Base-by-base conservation (phyloP, 106 monocot genomes). In the Allium fistulosum region DNA sequence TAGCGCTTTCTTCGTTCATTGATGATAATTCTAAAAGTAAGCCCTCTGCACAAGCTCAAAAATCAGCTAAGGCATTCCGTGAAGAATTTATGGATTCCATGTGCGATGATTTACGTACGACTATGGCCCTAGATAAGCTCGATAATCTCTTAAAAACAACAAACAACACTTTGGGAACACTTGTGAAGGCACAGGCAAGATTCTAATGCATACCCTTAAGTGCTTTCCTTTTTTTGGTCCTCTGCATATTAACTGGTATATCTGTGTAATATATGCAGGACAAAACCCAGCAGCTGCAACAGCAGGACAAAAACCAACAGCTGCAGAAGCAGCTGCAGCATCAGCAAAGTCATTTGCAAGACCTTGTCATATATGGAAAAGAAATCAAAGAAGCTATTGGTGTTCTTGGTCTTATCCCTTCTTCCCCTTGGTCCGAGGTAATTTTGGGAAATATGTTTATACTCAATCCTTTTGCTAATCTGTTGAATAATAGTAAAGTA, bases 81-180 rank as follows among this genome's bases (percentile, higher is more conserved):
- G 17, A 52, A 8, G 72, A 78, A 10, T 97, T 89, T 59, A 10
- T 78, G 14, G 61, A 67, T 63, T 87, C 81, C 15, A 97, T 97
- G 97, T 86, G 77, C 8, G 92, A 97, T 82, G 97, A 97, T 82
- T 72, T 97, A 27, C 89, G 86, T 66, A 92, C 97, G 7, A 75
- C 76, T 52, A 58, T 78, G 75, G 97, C 90, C 58, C 57, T 97
- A 67, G 89, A 92, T 74, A 77, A 87, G 79, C 79, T 97, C 11
- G 75, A 73, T 57, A 89, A 90, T 50, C 15, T 69, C 11, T 69
- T 97, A 69, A 97, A 88, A 75, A 48, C 81, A 16, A 87, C 92
- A 48, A 97, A 97, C 64, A 70, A 66, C 57, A 87, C 73, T 66
- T 73, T 97, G 72, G 90, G 87, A 70, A 89, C 37, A 2, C 37